Evolutionary conservation across 805 yeast species (phyloP).

Genomic region (Barnettozyma siamensis): DNA sequence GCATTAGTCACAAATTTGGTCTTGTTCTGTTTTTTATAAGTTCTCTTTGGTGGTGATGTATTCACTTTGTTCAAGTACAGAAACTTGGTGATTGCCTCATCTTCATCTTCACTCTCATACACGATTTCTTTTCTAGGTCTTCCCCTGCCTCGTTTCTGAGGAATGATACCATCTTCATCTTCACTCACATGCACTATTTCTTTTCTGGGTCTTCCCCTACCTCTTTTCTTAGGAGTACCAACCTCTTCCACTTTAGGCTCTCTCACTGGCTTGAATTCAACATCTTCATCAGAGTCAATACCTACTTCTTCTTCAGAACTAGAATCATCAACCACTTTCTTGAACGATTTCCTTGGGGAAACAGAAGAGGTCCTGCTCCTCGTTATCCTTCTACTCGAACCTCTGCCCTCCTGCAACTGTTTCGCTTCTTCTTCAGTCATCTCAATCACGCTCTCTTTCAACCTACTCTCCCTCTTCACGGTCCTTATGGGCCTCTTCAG

Average conservation of each 20-base stretch:
- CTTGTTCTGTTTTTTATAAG: constrained; percentile 5
- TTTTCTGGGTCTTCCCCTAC: not conserved
- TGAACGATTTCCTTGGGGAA: not conserved
- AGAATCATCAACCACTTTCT: not conserved
- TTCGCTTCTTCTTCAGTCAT: not conserved
- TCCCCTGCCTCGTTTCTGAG: not conserved
- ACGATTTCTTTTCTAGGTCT: not conserved
- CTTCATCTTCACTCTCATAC: not conserved
- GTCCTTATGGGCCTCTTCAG: not conserved
- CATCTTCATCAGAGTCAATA: not conserved
- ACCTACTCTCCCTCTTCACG: not conserved
- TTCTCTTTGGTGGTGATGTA: constrained; percentile 1
- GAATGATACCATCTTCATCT: not conserved
- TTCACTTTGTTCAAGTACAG: constrained; percentile 3
- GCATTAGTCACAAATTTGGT: constrained; percentile 8
- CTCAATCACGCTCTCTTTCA: constrained; percentile 1
- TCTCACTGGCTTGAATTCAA: not conserved
- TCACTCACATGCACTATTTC: too few relatives aligned
- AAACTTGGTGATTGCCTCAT: constrained; percentile 7
- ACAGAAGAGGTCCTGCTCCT: not conserved
- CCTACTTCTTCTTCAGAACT: not conserved
- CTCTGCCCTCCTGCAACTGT: not conserved
- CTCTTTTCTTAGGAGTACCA: not conserved
- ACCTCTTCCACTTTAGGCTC: not conserved
- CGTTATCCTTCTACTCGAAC: not conserved